These are phyloP conservation scores for Umbelopsis ramanniana DNA, from an alignment of 192 early-diverging fungal species.

Conservation along the genomic window DNA sequence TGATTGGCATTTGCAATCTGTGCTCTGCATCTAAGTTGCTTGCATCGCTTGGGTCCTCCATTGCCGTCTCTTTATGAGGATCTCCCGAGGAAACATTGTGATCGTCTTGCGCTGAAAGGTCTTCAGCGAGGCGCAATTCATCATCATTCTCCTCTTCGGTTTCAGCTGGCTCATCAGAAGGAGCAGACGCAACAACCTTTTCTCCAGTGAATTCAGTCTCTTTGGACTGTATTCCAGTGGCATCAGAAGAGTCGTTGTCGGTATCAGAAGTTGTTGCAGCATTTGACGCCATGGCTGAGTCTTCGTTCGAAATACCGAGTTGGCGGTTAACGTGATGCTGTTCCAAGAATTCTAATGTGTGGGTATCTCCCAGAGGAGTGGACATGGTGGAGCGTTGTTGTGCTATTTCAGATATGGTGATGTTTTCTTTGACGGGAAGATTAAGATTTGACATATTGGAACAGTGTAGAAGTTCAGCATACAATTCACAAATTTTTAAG, in stretches of 20 bases:
- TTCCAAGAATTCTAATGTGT: constrained; percentile 17
- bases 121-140: background rate
- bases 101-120: background rate
- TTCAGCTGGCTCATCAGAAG: background rate
- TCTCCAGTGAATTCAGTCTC: constrained; percentile 17
- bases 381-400: constrained; percentile 25
- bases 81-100: background rate
- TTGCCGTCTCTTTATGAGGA: background rate
- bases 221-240: background rate
- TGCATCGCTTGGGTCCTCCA: constrained; percentile 1
- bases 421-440: constrained; percentile 31
- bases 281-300: background rate
- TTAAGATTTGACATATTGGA: constrained; percentile 85
- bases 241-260: background rate
- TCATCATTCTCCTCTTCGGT: constrained; percentile 4
- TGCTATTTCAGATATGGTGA: constrained; percentile 1
- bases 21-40: constrained; percentile 1
- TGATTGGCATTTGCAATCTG: constrained; percentile 18
- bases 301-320: background rate
- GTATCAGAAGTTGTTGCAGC: background rate
- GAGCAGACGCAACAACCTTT: background rate
- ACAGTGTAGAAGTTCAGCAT: constrained; percentile 96
- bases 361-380: constrained; percentile 23
- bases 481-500: constrained; percentile 95
- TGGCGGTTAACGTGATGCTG: constrained; percentile 19